phyloP scores from a whole-genome alignment of 441 rosid genomes.

The Lepidium campestre region DNA sequence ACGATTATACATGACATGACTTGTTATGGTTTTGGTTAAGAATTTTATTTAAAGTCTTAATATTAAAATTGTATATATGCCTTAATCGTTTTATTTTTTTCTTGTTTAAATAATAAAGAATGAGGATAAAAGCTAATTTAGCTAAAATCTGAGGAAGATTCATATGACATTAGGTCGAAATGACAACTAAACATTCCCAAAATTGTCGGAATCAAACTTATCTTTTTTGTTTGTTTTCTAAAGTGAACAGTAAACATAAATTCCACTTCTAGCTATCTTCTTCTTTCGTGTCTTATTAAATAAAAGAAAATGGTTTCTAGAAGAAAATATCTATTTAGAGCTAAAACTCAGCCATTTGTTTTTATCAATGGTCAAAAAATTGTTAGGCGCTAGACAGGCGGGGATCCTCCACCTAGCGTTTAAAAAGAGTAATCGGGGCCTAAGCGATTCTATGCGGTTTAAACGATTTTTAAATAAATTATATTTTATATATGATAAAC shows the following conservation, averaged over 20 bases:
- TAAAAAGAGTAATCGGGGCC: too few species aligned
- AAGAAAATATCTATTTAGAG: background rate
- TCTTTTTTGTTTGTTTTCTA: background rate
- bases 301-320: background rate
- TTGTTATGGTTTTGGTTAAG: conserved; percentile 5
- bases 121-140: background rate
- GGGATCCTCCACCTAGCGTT: too few species aligned
- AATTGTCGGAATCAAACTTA: background rate
- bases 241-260: background rate
- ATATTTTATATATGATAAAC: too few species aligned
- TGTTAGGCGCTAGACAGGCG: too few species aligned
- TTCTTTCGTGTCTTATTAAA: background rate
- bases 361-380: too few species aligned
- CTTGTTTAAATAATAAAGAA: background rate
- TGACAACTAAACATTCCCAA: conserved; percentile 14
- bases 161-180: conserved; percentile 10
- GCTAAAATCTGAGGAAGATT: conserved; percentile 1
- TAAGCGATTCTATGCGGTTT: too few species aligned
- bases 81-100: background rate
- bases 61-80: background rate
- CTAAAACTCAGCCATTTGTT: background rate
- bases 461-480: too few species aligned
- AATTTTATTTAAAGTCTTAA: background rate
- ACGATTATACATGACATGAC: background rate
- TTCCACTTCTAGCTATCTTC: background rate